These are phyloP conservation scores for Chaetomiaceae sp. DNA, from an alignment of 2,329 filamentous ascomycete genomes.

Conservation along the genomic window DNA sequence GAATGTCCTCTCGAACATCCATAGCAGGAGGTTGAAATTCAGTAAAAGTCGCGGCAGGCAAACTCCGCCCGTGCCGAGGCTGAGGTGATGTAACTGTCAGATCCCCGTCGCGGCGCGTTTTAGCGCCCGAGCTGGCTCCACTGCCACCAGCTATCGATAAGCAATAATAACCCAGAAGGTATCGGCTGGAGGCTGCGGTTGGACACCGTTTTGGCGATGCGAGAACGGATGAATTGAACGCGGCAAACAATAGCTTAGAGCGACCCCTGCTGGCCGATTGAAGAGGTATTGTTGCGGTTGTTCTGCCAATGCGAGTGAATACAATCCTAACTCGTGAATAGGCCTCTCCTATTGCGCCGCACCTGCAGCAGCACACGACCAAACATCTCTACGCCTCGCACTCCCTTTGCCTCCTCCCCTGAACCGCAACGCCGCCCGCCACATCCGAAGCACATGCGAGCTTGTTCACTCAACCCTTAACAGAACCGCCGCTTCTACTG, in stretches of 20 bases:
- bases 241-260: slow-evolving; percentile 2
- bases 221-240: slow-evolving; percentile 4
- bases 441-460: background rate
- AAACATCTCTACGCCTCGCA: background rate
- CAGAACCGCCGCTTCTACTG: background rate
- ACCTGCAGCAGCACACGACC: background rate
- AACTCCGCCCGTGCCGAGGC: slow-evolving; percentile 17
- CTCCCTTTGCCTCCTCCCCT: background rate
- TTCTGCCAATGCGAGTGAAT: background rate
- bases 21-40: no score
- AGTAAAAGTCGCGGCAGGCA: no score
- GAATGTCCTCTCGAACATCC: no score
- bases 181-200: slow-evolving; percentile 4
- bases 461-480: background rate
- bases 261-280: background rate
- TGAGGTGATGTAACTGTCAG: background rate
- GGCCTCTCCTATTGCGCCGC: background rate
- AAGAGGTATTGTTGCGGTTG: background rate
- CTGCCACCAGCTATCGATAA: slow-evolving; percentile 22
- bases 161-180: slow-evolving; percentile 28
- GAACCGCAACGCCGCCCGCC: background rate
- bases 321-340: background rate
- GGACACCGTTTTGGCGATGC: slow-evolving; percentile 21
- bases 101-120: slow-evolving; percentile 5
- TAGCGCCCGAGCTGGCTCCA: slow-evolving; percentile 21